These are phyloP conservation scores for Aspergillus baeticus DNA, from an alignment of 495 filamentous ascomycete species.

Conservation along the genomic window DNA sequence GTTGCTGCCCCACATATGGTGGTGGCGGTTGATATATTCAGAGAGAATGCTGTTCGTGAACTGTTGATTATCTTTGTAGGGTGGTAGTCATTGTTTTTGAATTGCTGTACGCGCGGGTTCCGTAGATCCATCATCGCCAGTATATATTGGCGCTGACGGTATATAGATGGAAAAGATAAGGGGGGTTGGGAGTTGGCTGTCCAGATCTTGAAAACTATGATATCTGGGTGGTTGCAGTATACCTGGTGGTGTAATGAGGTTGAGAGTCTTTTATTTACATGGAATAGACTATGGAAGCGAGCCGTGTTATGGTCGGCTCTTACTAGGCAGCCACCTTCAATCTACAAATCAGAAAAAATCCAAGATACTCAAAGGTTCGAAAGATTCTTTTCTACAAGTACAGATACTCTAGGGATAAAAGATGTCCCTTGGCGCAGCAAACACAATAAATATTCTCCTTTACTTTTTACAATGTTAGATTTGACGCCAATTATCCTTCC, in stretches of 20 bases:
- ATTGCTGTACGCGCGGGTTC: slow-evolving; percentile 17
- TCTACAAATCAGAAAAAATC: too few relatives aligned
- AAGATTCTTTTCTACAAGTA: too few relatives aligned
- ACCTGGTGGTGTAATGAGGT: slow-evolving; percentile 26
- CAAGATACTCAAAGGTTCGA: too few relatives aligned
- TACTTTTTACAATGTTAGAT: too few relatives aligned
- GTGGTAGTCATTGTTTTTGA: too few relatives aligned
- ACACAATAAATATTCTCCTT: too few relatives aligned
- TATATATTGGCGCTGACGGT: slow-evolving; percentile 7
- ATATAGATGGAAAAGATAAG: slow-evolving; percentile 27
- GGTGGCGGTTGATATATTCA: slow-evolving; percentile 27
- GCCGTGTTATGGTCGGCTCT: too few relatives aligned
- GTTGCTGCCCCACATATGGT: slow-evolving; percentile 19
- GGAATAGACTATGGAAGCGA: slow-evolving; percentile 24
- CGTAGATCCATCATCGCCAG: slow-evolving; percentile 2
- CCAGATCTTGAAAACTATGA: slow-evolving; percentile 26
- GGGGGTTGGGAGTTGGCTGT: slow-evolving; percentile 19
- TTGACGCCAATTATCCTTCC: too few relatives aligned
- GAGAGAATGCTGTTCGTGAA: slow-evolving; percentile 17
- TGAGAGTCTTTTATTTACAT: slow-evolving; percentile 24
- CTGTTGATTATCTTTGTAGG: too few relatives aligned
- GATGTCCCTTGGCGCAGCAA: too few relatives aligned
- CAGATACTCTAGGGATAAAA: too few relatives aligned
- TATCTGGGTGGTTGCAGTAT: slow-evolving; percentile 24
- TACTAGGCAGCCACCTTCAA: too few relatives aligned